A percentile compares a stretch with the other conserved stretches of the same genome.
phyloP scores from a whole-genome alignment of 805 yeast genomes.

The Candida xyloterini region DNA sequence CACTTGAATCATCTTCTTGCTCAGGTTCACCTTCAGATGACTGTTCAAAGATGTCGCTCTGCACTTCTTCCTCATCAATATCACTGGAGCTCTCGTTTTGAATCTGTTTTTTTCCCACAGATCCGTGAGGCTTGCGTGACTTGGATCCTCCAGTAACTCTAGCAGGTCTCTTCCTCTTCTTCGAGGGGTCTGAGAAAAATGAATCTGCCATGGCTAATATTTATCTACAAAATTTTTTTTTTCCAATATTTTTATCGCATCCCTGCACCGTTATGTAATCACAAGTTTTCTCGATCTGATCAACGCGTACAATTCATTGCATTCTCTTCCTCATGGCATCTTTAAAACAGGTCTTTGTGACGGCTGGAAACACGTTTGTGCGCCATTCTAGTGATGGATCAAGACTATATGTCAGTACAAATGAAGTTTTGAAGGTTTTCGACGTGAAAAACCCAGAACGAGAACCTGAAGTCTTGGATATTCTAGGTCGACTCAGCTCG shows the following conservation, averaged over 20 bases:
- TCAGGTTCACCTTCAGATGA: constrained; percentile 28
- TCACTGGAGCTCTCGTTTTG: constrained; percentile 26
- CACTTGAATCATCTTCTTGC: constrained; percentile 49
- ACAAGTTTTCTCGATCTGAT: background rate
- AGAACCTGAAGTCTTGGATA: constrained; percentile 61
- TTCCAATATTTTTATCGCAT: constrained; percentile 8
- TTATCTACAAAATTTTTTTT: constrained; percentile 8
- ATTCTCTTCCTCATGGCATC: constrained; percentile 21
- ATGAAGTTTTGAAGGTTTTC: constrained; percentile 54
- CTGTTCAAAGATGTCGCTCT: constrained; percentile 30
- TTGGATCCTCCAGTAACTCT: constrained; percentile 21
- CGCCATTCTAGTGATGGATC: constrained; percentile 26
- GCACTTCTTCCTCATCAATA: constrained; percentile 38
- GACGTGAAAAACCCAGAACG: constrained; percentile 45
- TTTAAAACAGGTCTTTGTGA: constrained; percentile 30
- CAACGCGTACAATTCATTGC: constrained; percentile 6
- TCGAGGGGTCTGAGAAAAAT: constrained; percentile 59
- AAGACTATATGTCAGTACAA: constrained; percentile 50
- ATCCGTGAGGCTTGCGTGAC: constrained; percentile 2
- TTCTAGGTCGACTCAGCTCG: constrained; percentile 44
- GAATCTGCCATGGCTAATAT: constrained; percentile 42
- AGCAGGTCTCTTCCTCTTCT: constrained; percentile 34
- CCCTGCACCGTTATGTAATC: constrained; percentile 7
- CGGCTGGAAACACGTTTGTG: constrained; percentile 27
- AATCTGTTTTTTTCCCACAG: constrained; percentile 3